Evolutionary conservation across 768 basidiomycete genomes (phyloP), one percentile per base, ranked within the genome.

Genomic region (Cystobasidium onofrii): DNA sequence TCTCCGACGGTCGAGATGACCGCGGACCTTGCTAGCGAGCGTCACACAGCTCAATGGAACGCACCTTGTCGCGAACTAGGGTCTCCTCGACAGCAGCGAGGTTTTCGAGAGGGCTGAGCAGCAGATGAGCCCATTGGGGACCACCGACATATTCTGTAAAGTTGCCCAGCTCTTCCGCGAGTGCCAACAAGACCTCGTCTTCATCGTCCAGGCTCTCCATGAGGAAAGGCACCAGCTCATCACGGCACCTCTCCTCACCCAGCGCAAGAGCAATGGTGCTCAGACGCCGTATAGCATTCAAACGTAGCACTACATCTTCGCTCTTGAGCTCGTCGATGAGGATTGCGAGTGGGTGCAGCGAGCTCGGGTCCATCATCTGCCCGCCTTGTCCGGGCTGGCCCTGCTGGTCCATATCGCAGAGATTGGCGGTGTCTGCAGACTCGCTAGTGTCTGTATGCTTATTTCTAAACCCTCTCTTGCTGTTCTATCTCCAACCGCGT

Each of bases 201-300:
- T 99, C 96, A 79, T 99, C 96, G 81, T 99, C 96, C 77, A 99
- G 88, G n/a, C 92, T 94, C 80, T 99, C 95, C 83, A 93, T 92
- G 67, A 99, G 87, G 84, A 99, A 99, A 0, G 93, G 91, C 75
- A 99, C 87, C 77, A 99, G 87, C 81, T 99, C 96, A 70, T 92
- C 90, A 76, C 95, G 87, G 29, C 94, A 91, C 78, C 96, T 90
- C 84, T 94, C 90, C 52, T 92, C 88, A 6, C 96, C 95, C 64
- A 99, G 86, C 20, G 96, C 96, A 75, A 99, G 86, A 4, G 95
- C 95, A 83, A 99, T 99, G 61, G 96, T 99, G 64, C 93, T 92
- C 79, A 99, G 87, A 82, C 94, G 91, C 82, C 93, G 92, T 76
- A 99, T 94, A 75, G 96, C 94, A 77, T 95, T 94, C 80, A 99